Conservation (phyloP, 2,329 filamentous ascomycete species). For the Monosporascus sp. region DNA sequence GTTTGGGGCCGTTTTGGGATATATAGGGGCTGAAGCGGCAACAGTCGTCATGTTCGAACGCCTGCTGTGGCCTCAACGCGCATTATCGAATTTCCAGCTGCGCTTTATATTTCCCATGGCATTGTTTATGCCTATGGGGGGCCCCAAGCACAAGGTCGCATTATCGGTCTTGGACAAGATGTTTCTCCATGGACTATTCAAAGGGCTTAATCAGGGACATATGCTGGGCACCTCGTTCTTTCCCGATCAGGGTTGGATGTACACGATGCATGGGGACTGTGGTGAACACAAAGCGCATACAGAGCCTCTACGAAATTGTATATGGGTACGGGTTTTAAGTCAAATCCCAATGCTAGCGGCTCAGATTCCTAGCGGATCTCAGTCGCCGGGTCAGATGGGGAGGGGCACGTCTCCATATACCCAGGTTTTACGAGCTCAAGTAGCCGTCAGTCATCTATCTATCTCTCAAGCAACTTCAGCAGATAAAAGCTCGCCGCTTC, state of each 20-base stretch:
- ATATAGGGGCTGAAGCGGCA: slow-evolving; percentile 1
- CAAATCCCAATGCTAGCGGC: slow-evolving; percentile 1
- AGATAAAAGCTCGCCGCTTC: slow-evolving; percentile 1
- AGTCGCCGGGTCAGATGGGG: not conserved
- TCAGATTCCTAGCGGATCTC: not conserved
- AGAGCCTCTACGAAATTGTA: slow-evolving; percentile 9
- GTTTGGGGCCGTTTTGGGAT: slow-evolving; percentile 1
- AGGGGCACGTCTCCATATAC: not conserved
- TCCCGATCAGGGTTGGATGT: slow-evolving; percentile 1
- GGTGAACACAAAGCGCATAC: not conserved
- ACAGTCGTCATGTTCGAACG: not conserved
- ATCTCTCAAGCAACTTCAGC: slow-evolving; percentile 2
- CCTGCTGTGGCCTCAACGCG: slow-evolving; percentile 1
- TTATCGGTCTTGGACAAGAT: not conserved
- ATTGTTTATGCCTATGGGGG: not conserved
- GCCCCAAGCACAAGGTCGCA: not conserved
- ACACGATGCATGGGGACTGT: not conserved
- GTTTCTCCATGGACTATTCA: not conserved
- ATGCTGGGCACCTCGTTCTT: slow-evolving; percentile 3
- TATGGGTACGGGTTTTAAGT: slow-evolving; percentile 10
- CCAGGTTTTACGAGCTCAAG: not conserved
- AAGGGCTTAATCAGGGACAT: not conserved
- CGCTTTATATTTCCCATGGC: not conserved
- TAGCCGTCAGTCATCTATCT: slow-evolving; percentile 1
- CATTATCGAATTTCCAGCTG: not conserved